Evolutionary conservation across 768 basidiomycete genomes (phyloP), one percentile per base, ranked within the genome.

Genomic region (Tylopilus balloui): DNA sequence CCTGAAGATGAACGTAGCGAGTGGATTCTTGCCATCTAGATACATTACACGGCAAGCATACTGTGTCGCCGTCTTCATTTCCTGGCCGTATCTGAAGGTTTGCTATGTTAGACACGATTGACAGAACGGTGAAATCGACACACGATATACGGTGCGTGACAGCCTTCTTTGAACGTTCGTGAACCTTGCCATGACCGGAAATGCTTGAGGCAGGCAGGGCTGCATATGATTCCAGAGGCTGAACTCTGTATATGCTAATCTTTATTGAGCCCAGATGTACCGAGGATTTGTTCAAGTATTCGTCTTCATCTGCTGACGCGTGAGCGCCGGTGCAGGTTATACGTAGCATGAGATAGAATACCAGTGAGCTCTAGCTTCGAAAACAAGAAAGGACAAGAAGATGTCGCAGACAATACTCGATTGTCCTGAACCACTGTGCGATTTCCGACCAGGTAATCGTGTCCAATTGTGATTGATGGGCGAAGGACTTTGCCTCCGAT

Each of bases 101-200:
- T 27, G 5, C 9, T 23, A 21, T n/a, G 42, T 56, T 11, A 54
- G 37, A 41, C 4, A 2, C 6, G 17, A 8, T 3, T n/a, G 24
- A 40, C 25, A 27, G 25, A 39, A 25, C 15, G 25, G 15, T 13
- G 9, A 5, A 24, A 10, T 36, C 9, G 35, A 58, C 67, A 32
- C 37, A 67, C 61, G 56, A 54, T 29, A 67, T 54, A 46, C 63
- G 59, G 9, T 67, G 63, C 1, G 63, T 55, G 10, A 69, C 49
- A 14, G 61, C 66, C 50, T 67, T 67, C 53, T 67, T 67, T 23
- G 61, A 53, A 23, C 63, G 63, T 20, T 67, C 67, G 31, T 67
- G 65, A 9, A 67, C 40, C 32, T 62, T 69, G 42, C 42, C 39
- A 40, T 59, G 49, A 12, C 45, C 34, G 1, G 32, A 2, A 3